Evolutionary conservation across 108 stramenopile species (phyloP).

Genomic region (Nitzschia sp.): DNA sequence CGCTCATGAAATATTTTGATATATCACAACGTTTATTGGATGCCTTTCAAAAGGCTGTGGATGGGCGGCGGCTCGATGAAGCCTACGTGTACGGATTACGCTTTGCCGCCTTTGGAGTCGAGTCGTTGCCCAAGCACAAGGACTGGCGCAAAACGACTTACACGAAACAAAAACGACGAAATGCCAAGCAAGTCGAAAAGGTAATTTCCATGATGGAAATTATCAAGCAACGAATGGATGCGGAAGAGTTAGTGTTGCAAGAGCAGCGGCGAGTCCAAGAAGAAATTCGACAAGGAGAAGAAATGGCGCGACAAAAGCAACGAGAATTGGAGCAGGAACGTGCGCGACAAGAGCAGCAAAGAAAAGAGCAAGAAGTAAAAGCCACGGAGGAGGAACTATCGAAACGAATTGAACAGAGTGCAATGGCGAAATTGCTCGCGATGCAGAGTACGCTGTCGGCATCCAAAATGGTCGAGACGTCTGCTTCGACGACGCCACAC

Average conservation of each 20-base stretch:
- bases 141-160: constrained; percentile 31
- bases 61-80: constrained; percentile 49
- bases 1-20: constrained; percentile 58
- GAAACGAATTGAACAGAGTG: constrained; percentile 26
- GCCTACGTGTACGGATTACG: constrained; percentile 68
- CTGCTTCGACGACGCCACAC: background rate
- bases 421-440: constrained; percentile 35
- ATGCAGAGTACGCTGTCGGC: constrained; percentile 15
- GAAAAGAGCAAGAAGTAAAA: constrained; percentile 1
- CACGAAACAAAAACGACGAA: constrained; percentile 25
- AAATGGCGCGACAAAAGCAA: constrained; percentile 7
- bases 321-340: background rate
- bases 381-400: constrained; percentile 1
- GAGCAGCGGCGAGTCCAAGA: constrained; percentile 6
- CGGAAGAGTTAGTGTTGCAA: constrained; percentile 36
- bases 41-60: constrained; percentile 51
- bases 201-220: constrained; percentile 38
- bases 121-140: constrained; percentile 56
- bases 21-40: constrained; percentile 54
- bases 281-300: constrained; percentile 17
- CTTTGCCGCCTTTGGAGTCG: constrained; percentile 59
- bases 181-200: constrained; percentile 27
- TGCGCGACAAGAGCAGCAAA: background rate
- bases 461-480: background rate
- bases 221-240: constrained; percentile 43